Evolutionary conservation across 2,329 filamentous ascomycete genomes (phyloP).

Genomic region (Hymenoscyphus repandus): DNA sequence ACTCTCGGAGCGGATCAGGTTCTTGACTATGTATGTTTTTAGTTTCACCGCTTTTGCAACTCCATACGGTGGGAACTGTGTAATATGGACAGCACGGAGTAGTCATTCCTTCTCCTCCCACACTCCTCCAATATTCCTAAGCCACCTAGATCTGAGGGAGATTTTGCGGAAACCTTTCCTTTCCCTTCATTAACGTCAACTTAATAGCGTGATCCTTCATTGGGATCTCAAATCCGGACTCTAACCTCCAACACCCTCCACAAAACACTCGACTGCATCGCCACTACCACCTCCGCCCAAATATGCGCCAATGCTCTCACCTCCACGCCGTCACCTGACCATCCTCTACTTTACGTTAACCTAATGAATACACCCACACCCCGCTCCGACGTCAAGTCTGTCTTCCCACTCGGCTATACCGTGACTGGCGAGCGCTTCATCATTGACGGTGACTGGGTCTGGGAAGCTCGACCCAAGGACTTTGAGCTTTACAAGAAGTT

Average conservation of each 20-base stretch:
- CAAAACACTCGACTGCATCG: too few relatives aligned
- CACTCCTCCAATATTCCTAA: background rate
- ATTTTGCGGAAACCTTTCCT: slow-evolving; percentile 33
- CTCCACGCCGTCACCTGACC: slow-evolving; percentile 7
- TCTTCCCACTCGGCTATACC: slow-evolving; percentile 36
- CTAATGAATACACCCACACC: slow-evolving; percentile 34
- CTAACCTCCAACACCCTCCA: too few relatives aligned
- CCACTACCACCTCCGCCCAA: slow-evolving; percentile 6
- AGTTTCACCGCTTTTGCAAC: background rate
- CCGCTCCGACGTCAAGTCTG: slow-evolving; percentile 25
- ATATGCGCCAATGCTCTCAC: slow-evolving; percentile 19
- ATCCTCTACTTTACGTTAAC: slow-evolving; percentile 49
- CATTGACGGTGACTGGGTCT: slow-evolving; percentile 11
- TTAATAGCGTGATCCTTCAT: slow-evolving; percentile 35
- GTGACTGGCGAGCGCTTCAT: slow-evolving; percentile 33
- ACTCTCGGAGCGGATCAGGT: slow-evolving; percentile 41
- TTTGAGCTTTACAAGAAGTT: slow-evolving; percentile 32
- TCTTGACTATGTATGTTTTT: slow-evolving; percentile 40
- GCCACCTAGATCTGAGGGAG: background rate
- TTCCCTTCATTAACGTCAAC: slow-evolving; percentile 38
- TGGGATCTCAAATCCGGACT: slow-evolving; percentile 13
- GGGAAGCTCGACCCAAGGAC: slow-evolving; percentile 24
- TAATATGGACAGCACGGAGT: background rate
- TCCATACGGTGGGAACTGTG: background rate
- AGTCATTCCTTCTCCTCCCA: background rate